phyloP scores from a whole-genome alignment of 2,329 filamentous ascomycete genomes.

The Ophiostoma ulmi region DNA sequence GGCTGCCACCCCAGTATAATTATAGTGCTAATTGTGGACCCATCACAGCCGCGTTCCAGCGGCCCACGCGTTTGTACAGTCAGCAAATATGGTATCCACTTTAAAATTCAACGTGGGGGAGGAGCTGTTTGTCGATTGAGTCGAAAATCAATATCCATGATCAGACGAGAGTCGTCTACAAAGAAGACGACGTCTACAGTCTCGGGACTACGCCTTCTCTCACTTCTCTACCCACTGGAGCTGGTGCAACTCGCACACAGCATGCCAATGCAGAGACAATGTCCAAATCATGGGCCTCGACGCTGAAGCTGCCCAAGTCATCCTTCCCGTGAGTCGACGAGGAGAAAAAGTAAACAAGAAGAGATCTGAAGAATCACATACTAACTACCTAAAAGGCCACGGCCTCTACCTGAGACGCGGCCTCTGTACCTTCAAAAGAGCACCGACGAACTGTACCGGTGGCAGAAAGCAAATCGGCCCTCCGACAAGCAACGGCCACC shows the following conservation, averaged over 20 bases:
- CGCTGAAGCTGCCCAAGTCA: constrained; percentile 68
- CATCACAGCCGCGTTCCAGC: constrained; percentile 1
- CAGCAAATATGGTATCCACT: constrained; percentile 13
- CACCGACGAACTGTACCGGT: constrained; percentile 82
- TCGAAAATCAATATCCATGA: background rate
- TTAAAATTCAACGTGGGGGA: constrained; percentile 19
- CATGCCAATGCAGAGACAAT: constrained; percentile 31
- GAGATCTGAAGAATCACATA: background rate
- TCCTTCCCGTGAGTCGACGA: constrained; percentile 57
- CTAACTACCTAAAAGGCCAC: constrained; percentile 39
- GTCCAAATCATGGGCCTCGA: constrained; percentile 65
- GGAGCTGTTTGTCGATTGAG: background rate
- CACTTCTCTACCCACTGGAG: background rate
- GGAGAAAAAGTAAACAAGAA: background rate
- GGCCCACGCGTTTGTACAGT: constrained; percentile 2
- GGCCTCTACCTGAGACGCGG: constrained; percentile 47
- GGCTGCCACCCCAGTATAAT: constrained; percentile 8
- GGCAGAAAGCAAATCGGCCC: constrained; percentile 63
- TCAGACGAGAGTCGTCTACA: background rate
- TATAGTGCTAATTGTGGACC: background rate
- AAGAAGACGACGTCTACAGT: background rate
- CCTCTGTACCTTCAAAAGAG: constrained; percentile 65
- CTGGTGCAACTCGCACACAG: constrained; percentile 9
- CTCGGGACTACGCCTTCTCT: background rate
- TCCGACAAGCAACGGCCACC: constrained; percentile 41